A percentile compares a stretch with the other conserved stretches of the same genome.
Evolutionary conservation across 768 basidiomycete genomes (phyloP).

Genomic region (Mycena rebaudengoi): DNA sequence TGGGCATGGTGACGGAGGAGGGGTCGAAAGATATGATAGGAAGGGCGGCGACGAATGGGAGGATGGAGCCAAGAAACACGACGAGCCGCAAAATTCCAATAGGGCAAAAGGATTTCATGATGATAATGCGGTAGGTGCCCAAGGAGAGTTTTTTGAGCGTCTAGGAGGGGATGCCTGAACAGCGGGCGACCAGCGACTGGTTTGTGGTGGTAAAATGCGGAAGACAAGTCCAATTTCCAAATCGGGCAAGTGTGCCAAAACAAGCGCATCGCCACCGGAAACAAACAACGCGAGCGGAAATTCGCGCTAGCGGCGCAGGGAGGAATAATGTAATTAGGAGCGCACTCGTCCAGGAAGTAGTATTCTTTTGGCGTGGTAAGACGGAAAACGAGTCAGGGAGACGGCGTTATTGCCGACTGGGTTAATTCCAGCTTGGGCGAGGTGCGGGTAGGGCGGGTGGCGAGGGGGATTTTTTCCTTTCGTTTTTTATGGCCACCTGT

Average conservation of each 20-base stretch:
- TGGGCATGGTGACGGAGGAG: constrained; percentile 34
- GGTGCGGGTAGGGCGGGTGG: no score
- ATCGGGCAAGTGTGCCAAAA: background rate
- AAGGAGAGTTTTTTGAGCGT: constrained; percentile 5
- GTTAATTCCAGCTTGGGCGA: background rate
- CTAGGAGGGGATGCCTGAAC: background rate
- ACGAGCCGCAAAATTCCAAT: constrained; percentile 38
- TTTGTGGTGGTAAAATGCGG: background rate
- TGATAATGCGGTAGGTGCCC: constrained; percentile 48
- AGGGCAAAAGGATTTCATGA: constrained; percentile 32
- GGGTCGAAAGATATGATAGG: constrained; percentile 42
- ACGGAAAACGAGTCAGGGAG: background rate
- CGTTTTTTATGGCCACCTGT: background rate
- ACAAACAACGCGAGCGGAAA: constrained; percentile 4
- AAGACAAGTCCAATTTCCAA: background rate
- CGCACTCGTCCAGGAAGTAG: background rate
- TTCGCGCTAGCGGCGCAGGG: no score
- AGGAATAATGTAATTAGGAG: no score
- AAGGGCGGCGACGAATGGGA: constrained; percentile 46
- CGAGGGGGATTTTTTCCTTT: no score
- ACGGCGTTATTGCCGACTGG: background rate
- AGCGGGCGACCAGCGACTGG: background rate
- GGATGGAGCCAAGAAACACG: constrained; percentile 46
- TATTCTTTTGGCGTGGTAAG: background rate
- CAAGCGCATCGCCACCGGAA: background rate